Conservation (phyloP, 225 moss, liverwort and hornwort species). For the Thuidium tamariscinum region DNA sequence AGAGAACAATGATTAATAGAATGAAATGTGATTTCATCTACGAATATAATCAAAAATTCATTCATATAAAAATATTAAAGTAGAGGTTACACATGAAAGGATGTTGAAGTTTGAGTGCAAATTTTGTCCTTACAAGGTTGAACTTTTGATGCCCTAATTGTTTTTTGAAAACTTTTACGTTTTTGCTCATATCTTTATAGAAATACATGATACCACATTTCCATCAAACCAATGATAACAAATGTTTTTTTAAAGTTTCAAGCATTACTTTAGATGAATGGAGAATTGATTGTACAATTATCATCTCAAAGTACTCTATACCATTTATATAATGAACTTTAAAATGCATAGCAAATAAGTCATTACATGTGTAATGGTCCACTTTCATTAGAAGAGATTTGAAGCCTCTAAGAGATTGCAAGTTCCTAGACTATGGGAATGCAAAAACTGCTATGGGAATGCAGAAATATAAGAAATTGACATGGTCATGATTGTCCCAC, state of each 20-base stretch:
- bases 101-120: not conserved
- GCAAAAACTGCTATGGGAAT: too few relatives aligned
- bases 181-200: not conserved
- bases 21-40: not conserved
- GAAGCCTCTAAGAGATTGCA: too few relatives aligned
- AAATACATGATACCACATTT: not conserved
- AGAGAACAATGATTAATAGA: not conserved
- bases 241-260: not conserved
- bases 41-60: not conserved
- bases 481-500: too few relatives aligned
- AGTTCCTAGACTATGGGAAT: too few relatives aligned
- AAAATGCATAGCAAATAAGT: not conserved
- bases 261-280: not conserved
- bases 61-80: not conserved
- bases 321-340: not conserved
- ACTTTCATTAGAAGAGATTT: too few relatives aligned
- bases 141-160: not conserved
- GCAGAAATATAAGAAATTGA: too few relatives aligned
- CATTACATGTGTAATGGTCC: not conserved
- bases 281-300: not conserved
- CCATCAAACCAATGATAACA: fast-evolving
- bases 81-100: not conserved
- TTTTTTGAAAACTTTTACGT: not conserved
- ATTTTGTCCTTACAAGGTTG: not conserved
- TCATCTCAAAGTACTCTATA: not conserved